Percentiles rank a stretch among this genome's conserved stretches.
These are phyloP conservation scores for Metschnikowia orientalis DNA, from an alignment of 805 yeast species.

Conservation along the genomic window DNA sequence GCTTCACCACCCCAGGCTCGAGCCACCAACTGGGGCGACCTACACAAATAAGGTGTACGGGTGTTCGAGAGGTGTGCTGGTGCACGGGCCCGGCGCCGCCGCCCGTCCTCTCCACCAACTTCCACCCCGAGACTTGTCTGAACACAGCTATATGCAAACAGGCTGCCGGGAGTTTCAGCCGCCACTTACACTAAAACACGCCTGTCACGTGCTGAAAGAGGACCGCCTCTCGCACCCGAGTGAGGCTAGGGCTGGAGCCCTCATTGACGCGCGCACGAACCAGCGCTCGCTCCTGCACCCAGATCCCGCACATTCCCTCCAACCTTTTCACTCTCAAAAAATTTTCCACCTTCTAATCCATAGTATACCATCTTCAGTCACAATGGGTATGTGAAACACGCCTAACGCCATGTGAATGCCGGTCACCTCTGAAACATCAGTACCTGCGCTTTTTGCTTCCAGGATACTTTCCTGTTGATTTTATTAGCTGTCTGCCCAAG, in stretches of 20 bases:
- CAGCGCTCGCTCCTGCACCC: background rate
- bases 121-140: too few relatives aligned
- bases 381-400: slow-evolving; percentile 19
- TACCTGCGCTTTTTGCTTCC: too few relatives aligned
- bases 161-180: too few relatives aligned
- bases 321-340: slow-evolving; percentile 13
- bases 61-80: background rate
- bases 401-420: background rate
- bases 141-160: too few relatives aligned
- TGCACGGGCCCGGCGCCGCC: slow-evolving; percentile 6
- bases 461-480: too few relatives aligned
- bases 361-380: slow-evolving; percentile 17
- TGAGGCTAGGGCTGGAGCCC: slow-evolving; percentile 13
- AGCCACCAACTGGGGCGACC: too few relatives aligned
- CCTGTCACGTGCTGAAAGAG: too few relatives aligned
- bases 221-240: too few relatives aligned
- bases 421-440: background rate
- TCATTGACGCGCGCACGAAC: background rate
- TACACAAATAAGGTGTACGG: too few relatives aligned
- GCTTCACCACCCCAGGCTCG: too few relatives aligned
- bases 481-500: too few relatives aligned
- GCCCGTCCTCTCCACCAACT: slow-evolving; percentile 7
- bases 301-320: slow-evolving; percentile 1
- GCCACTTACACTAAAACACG: too few relatives aligned
- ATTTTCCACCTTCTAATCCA: slow-evolving; percentile 14